Evolutionary conservation across 345 rosid genomes (phyloP), one percentile per base, ranked within the genome.

Genomic region (Noccaea caerulescens): DNA sequence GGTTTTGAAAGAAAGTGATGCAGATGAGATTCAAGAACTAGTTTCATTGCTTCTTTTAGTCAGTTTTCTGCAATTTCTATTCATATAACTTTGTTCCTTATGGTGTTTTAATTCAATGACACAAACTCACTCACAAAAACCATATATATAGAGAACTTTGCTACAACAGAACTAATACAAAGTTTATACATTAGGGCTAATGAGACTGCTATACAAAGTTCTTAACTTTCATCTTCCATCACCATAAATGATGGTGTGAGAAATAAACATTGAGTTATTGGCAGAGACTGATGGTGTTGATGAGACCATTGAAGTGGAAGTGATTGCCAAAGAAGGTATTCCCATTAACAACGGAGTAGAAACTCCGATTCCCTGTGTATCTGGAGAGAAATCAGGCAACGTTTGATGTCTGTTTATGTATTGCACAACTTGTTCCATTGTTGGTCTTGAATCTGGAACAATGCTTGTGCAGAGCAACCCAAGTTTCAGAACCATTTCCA

Each of bases 401-500:
- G 2, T 11, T 43, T 43, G 51, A 37, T 69, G 68, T 10, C 53
- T 54, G 52, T 68, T 62, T 27, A 75, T 33, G 68, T 13, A 62
- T 12, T 69, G 79, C 7, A 69, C 58, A 25, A 69, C 74, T 62
- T 69, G 45, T 13, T 63, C 64, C 79, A 76, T 69, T 1, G 34
- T 62, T 10, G 72, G 89, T 74, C 84, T 77, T 2, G 53, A 32
- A 2, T 43, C 76, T 9, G 84, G 76, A 3, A 51, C 42, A 7
- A 58, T 7, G 13, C 76, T 73, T 9, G 81, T 80, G 61, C 88
- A 84, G 0, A 82, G 43, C 66, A 82, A 43, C n/a, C 88, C 83
- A 2, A 80, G 79, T 52, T 72, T 76, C 69, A 81, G 3, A 49
- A 77, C 83, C 33, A 69, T 8, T 68, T 81, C 83, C 57, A 81